Conservation (phyloP, 2,329 filamentous ascomycete species). For the Nemania sp. region DNA sequence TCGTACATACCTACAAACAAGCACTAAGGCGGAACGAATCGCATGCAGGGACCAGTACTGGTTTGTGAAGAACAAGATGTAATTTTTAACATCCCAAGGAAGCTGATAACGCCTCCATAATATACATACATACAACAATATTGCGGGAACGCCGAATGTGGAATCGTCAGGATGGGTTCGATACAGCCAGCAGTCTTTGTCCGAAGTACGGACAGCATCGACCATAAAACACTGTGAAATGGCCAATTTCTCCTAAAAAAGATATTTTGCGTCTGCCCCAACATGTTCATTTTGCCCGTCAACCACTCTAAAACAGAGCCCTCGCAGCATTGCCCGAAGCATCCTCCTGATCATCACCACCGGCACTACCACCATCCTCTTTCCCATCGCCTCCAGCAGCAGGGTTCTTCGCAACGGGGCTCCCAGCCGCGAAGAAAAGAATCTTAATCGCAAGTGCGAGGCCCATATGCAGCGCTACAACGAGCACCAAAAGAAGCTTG, state of each 20-base stretch:
- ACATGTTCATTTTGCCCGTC: too few species aligned
- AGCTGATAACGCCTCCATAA: too few species aligned
- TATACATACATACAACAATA: too few species aligned
- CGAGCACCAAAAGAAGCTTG: conserved; percentile 81
- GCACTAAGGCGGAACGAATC: too few species aligned
- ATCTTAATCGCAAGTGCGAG: conserved; percentile 94
- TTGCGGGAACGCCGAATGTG: too few species aligned
- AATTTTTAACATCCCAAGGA: too few species aligned
- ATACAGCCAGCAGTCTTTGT: too few species aligned
- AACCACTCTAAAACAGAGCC: conserved; percentile 25
- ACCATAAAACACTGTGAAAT: not conserved
- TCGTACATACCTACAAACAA: too few species aligned
- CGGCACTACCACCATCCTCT: conserved; percentile 26
- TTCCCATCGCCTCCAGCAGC: conserved; percentile 4
- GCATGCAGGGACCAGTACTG: too few species aligned
- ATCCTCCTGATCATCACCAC: conserved; percentile 26
- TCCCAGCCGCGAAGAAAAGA: conserved; percentile 87
- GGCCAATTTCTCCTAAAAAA: not conserved
- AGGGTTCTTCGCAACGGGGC: conserved; percentile 52
- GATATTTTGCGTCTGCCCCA: not conserved
- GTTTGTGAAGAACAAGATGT: too few species aligned
- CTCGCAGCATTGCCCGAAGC: conserved; percentile 23
- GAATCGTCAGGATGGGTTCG: too few species aligned
- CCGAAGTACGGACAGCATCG: too few species aligned
- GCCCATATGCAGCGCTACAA: conserved; percentile 85